Percentiles rank a stretch among this genome's conserved stretches.
These are phyloP conservation scores for Colletotrichum orchidophilum DNA, from an alignment of 2,329 filamentous ascomycete species.

Conservation along the genomic window DNA sequence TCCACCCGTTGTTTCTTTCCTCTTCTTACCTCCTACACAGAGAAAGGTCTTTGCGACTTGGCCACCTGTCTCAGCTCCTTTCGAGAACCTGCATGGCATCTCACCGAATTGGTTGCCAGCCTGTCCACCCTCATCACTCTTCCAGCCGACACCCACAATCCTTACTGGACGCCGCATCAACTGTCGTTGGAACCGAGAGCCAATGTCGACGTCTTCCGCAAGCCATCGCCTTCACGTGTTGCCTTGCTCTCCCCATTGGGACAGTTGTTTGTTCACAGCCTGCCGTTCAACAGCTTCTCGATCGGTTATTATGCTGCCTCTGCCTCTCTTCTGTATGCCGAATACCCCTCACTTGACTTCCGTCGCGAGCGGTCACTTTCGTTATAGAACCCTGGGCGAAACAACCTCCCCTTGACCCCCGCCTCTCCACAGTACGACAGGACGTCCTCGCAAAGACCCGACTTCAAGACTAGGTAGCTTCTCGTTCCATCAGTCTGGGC, in stretches of 20 bases:
- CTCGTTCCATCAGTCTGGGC: neutral
- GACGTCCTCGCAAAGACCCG: neutral
- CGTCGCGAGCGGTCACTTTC: conserved; percentile 5
- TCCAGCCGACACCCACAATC: neutral
- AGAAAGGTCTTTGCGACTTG: neutral
- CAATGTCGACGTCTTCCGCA: conserved; percentile 7
- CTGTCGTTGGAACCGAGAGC: neutral
- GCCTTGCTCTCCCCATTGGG: neutral
- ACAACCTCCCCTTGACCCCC: neutral
- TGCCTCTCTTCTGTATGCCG: neutral
- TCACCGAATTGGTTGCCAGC: neutral
- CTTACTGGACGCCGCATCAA: conserved; percentile 1
- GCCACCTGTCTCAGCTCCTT: neutral
- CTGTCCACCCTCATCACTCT: neutral
- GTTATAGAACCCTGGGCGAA: neutral
- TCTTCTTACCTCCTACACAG: neutral
- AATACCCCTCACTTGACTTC: conserved; percentile 22
- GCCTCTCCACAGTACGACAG: neutral
- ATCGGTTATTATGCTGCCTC: conserved; percentile 23
- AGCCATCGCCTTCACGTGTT: neutral
- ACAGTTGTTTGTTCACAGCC: neutral
- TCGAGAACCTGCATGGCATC: neutral
- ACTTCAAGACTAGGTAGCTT: neutral
- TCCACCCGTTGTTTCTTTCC: neutral
- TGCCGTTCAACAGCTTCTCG: conserved; percentile 7